Base-by-base conservation (phyloP, 2,329 filamentous ascomycete species). In the Fusarium cyanostomum region DNA sequence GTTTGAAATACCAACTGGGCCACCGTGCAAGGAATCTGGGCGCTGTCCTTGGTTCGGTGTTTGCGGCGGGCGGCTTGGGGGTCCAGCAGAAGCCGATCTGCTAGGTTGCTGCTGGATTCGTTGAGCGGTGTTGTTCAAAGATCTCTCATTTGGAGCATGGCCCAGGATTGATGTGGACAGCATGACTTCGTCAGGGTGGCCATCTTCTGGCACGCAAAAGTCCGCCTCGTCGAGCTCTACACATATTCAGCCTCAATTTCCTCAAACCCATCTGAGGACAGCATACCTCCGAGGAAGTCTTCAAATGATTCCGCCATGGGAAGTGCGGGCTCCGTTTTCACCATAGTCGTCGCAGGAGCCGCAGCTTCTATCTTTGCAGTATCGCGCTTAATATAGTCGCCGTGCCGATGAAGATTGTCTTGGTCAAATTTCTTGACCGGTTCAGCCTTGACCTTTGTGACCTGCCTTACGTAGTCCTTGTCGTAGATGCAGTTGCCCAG, bases 401-500 rank as follows among this genome's bases (percentile, higher is more conserved):
- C 79, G 75, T 97, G 94, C 34, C 94, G 86, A 77, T 97, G 89
- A 33, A 98, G 82, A 35, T 89, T 89, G n/a, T 85, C 84, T 61
- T 91, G 87, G 67, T 94, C 88, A 79, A 93, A 97, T 75, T 86
- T 92, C 27, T 87, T 85, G 43, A 77, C 73, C 5, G 92, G 91
- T 54, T 85, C 83, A 13, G 89, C 86, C 81, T 96, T 98, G 72
- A 99, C 83, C 78, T 92, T 96, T 48, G 89, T 91, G n/a, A 98
- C 91, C 74, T 92, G 94, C 49, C 88, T 84, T 54, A 99, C 82
- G 74, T 97, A 99, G 60, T 94, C 89, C 77, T 97, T 96, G 79
- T 99, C 95, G 78, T 99, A 98, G 57, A 99, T 89, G 81, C 95
- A 99, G 74, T 98, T 99, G n/a, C 95, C 95, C 52, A 99, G 82